A percentile compares a stretch with the other conserved stretches of the same genome.
Evolutionary conservation across 129 eudicot species (phyloP).

Genomic region (Sambucus nigra): DNA sequence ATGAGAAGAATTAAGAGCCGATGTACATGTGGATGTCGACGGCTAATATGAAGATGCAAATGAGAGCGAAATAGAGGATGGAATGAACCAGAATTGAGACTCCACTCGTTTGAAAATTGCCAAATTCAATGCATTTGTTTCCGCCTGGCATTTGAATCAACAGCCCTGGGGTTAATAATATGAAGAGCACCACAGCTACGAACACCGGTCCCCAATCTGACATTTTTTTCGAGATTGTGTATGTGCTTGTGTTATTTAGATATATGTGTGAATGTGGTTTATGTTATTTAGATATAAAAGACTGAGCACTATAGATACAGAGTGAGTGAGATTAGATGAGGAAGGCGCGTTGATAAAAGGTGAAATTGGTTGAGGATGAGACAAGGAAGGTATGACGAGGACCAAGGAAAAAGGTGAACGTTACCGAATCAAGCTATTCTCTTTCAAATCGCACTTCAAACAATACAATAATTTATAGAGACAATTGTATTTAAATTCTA

Average conservation of each 20-base stretch:
- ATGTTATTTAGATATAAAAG: not conserved
- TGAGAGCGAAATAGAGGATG: constrained; percentile 29
- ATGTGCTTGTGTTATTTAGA: too few relatives aligned
- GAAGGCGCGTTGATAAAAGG: constrained; percentile 15
- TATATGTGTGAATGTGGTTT: not conserved
- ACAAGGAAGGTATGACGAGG: constrained; percentile 33
- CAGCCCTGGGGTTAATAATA: constrained; percentile 71
- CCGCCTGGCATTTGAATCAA: constrained; percentile 77
- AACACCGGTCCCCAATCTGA: constrained; percentile 94
- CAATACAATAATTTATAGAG: too few relatives aligned
- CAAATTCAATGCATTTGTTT: constrained; percentile 55
- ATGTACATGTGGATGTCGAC: too few relatives aligned
- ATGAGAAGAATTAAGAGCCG: too few relatives aligned
- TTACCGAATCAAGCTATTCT: constrained; percentile 30
- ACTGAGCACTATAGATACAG: too few relatives aligned
- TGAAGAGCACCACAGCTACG: constrained; percentile 78
- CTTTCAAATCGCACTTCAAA: too few relatives aligned
- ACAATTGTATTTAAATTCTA: too few relatives aligned
- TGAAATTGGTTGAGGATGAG: constrained; percentile 22
- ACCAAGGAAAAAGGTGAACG: constrained; percentile 18
- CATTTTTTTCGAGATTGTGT: too few relatives aligned
- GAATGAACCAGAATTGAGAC: constrained; percentile 82
- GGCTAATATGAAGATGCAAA: constrained; percentile 23
- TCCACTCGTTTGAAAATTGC: constrained; percentile 76
- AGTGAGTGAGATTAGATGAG: not conserved